A percentile compares a stretch with the other conserved stretches of the same genome.
Evolutionary conservation across 495 filamentous ascomycete species (phyloP).

Genomic region (Penicillium pancosmium): DNA sequence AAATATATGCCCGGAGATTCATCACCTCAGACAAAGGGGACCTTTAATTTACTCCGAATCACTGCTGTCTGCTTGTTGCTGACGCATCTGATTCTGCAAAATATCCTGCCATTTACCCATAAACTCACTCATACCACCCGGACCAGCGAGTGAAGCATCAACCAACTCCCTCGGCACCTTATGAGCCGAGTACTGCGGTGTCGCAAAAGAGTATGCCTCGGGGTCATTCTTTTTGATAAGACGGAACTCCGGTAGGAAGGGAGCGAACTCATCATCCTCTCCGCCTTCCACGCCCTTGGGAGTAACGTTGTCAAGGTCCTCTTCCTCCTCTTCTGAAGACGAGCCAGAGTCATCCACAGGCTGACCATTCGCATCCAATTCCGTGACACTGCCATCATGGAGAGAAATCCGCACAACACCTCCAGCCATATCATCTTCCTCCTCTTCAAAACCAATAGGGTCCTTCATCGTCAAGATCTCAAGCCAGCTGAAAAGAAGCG

Average conservation of each 20-base stretch:
- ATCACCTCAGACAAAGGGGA: not conserved
- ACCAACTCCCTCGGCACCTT: conserved; percentile 95
- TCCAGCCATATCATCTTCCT: conserved; percentile 34
- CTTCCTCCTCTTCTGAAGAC: conserved; percentile 11
- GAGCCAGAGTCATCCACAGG: conserved; percentile 26
- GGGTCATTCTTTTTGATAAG: conserved; percentile 82
- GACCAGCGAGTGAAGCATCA: conserved; percentile 71
- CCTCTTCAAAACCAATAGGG: conserved; percentile 42
- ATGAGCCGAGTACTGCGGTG: conserved; percentile 89
- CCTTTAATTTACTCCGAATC: conserved; percentile 37
- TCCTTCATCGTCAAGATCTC: conserved; percentile 77
- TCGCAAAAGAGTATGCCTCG: conserved; percentile 80
- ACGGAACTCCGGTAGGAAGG: conserved; percentile 74
- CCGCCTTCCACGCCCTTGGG: conserved; percentile 48
- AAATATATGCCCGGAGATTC: not conserved
- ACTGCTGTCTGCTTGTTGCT: conserved; percentile 47
- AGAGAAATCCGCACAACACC: conserved; percentile 47
- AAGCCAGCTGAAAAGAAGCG: conserved; percentile 85
- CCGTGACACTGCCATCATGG: conserved; percentile 28
- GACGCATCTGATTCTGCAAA: conserved; percentile 57
- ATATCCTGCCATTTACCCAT: conserved; percentile 84
- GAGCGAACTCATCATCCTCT: conserved; percentile 57
- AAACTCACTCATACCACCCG: conserved; percentile 81
- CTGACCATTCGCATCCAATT: conserved; percentile 13
- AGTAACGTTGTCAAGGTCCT: conserved; percentile 38